A percentile compares a stretch with the other conserved stretches of the same genome.
Evolutionary conservation across 805 yeast genomes (phyloP).

Genomic region (Yueomyces sinensis): DNA sequence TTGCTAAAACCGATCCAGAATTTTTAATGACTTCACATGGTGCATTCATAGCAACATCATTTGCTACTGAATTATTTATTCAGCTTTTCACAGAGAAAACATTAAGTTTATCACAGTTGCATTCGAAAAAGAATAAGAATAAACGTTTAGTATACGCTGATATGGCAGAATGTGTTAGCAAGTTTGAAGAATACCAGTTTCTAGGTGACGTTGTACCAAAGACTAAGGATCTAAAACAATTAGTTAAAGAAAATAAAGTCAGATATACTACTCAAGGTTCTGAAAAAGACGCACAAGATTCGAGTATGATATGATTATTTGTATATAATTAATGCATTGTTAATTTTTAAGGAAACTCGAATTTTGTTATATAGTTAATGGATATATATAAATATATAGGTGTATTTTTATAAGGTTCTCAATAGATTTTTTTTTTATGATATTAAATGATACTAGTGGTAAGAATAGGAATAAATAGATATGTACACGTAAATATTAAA

Average conservation of each 20-base stretch:
- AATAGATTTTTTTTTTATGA: too few relatives aligned
- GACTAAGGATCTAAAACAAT: conserved; percentile 11
- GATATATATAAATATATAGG: too few relatives aligned
- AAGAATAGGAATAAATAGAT: too few relatives aligned
- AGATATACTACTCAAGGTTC: conserved; percentile 13
- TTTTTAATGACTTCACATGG: conserved; percentile 11
- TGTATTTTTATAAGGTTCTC: too few relatives aligned
- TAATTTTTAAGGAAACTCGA: too few relatives aligned
- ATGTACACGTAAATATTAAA: too few relatives aligned
- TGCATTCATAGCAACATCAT: conserved; percentile 16
- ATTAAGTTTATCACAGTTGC: conserved; percentile 9
- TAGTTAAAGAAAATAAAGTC: conserved; percentile 17
- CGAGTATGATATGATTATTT: too few relatives aligned
- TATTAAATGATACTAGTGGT: too few relatives aligned
- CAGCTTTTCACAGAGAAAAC: conserved; percentile 14
- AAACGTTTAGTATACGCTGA: conserved; percentile 14
- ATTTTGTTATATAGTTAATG: too few relatives aligned
- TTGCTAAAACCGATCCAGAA: conserved; percentile 19
- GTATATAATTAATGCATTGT: too few relatives aligned
- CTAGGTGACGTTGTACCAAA: conserved; percentile 16
- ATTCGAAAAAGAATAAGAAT: conserved; percentile 1
- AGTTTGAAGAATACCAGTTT: conserved; percentile 12
- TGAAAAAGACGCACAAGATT: too few relatives aligned
- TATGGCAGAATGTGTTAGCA: conserved; percentile 10
- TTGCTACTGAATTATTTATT: conserved; percentile 17